Base-by-base conservation (phyloP, 2,329 filamentous ascomycete species). In the Trichothecium roseum region DNA sequence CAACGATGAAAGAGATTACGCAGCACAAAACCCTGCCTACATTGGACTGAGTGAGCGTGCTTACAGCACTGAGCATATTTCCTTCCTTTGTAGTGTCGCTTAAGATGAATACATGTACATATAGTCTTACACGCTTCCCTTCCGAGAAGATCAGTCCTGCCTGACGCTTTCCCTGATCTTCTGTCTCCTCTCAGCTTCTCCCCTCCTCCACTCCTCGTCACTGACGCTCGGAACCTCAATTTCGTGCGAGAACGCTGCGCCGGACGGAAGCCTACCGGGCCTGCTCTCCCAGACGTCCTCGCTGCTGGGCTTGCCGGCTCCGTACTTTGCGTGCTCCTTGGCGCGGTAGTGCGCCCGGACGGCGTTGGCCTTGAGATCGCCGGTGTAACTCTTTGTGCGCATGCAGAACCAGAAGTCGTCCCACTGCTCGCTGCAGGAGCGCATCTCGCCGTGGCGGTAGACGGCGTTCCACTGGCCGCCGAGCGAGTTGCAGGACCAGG, bases 391-490 rank as follows among this genome's bases (percentile, higher is more conserved):
- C 49, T 81, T 78, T 27, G 78, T 79, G 44, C 84, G 79, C 88
- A 96, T 95, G 68, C 91, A 98, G 63, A 95, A 89, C 84, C 88
- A 94, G 60, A 94, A 96, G 58, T 94, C 84, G 41, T 81, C 74
- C 87, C 89, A 95, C 43, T 87, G 79, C 45, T 93, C 82, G 42
- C 69, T 75, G 68, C 91, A 98, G 4, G 74, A 70, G 30, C 81
- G 75, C 50, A 94, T 64, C 29, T 68, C 64, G 42, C 91, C 91
- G 53, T 86, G 81, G 28, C 91, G 82, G 68, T 96, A 98, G 27
- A 96, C 73, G 50, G 86, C 78, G 50, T 84, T 87, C 68, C 88
- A 94, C 57, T 96, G 88, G 1, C 89, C 87, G 36, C 86, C 88
- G 8, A 94, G 68, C 0, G 82, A 86, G 55, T 91, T 84, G 71